Base-by-base conservation (phyloP, 441 rosid genomes). In the Euphorbia celastroides region DNA sequence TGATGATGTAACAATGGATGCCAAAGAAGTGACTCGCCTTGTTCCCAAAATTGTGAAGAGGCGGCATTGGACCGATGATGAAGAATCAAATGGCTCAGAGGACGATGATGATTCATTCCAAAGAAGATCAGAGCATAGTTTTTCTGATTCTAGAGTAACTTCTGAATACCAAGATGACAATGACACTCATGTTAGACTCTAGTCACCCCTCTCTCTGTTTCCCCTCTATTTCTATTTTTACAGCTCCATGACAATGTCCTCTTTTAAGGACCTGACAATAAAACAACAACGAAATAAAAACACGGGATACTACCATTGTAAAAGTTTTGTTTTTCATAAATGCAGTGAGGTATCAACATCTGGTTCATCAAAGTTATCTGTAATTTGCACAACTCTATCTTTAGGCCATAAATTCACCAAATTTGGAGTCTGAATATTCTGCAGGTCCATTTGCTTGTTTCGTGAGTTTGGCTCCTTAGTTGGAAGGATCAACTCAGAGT, bases 11-110 rank as follows among this genome's bases (percentile, higher is more conserved):
- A 62, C 71, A 57, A 70, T 77, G 22, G 92, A 84, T 59, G 88
- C 87, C 65, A 87, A 79, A 65, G 89, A 87, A 75, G 95, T 90
- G 59, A 79, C 82, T 60, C 84, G 88, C 44, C 69, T 87, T 81
- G 72, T 92, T 72, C 96, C 99, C 11, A 95, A 79, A 68, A 81
- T 95, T 61, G 58, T 88, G 82, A 86, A 80, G 84, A 88, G 89
- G 83, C 87, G 89, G 81, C 92, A 78, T 75, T 81, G 85, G 92
- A 88, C 83, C 79, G 81, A 79, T 57, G 89, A 83, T 64, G 88
- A 84, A 36, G 91, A 82, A 42, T 60, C 78, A 0, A 83, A 75
- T 27, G 70, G n/a, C 31, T 50, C 56, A n/a, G 64, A 75, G 4
- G 22, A 41, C 23, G 87, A 86, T 44, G 89, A 74, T 41, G 79